Conservation (phyloP, 208 protist genomes). For the Trypanosoma brucei region DNA sequence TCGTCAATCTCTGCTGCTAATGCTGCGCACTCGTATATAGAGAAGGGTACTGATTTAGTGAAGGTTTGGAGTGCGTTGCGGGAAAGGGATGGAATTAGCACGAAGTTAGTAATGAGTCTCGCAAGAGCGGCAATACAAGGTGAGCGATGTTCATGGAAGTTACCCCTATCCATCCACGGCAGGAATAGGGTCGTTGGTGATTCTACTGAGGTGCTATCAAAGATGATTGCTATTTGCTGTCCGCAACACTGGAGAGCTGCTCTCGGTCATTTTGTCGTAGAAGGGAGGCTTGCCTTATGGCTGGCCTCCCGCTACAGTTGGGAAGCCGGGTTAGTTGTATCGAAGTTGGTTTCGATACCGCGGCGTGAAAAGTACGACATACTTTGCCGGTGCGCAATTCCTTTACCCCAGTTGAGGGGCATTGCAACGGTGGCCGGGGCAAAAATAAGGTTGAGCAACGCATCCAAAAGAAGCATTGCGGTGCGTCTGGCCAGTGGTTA, state of each 20-base stretch:
- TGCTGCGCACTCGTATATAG: no score
- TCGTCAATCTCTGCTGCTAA: no score
- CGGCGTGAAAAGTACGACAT: constrained; percentile 30
- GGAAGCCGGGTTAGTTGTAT: constrained; percentile 27
- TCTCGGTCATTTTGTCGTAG: constrained; percentile 20
- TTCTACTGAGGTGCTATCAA: constrained; percentile 34
- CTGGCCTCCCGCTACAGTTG: constrained; percentile 47
- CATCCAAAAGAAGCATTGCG: constrained; percentile 32
- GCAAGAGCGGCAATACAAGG: constrained; percentile 19
- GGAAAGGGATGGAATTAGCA: not conserved
- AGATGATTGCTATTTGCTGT: constrained; percentile 42
- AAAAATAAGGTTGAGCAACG: constrained; percentile 6
- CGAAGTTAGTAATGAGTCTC: constrained; percentile 12
- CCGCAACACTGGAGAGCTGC: constrained; percentile 43
- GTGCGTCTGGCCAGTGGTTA: constrained; percentile 39
- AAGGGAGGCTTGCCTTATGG: constrained; percentile 31
- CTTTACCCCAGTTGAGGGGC: constrained; percentile 15
- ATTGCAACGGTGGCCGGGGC: constrained; percentile 17
- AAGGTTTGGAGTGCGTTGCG: not conserved
- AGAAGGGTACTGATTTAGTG: not conserved
- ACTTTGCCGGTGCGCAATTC: constrained; percentile 29
- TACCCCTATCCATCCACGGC: constrained; percentile 29
- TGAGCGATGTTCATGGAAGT: constrained; percentile 24
- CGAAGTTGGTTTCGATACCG: constrained; percentile 6
- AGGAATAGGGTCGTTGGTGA: constrained; percentile 35